Evolutionary conservation across 1,284 basidiomycete species (phyloP).

Genomic region (Cerrena zonata): DNA sequence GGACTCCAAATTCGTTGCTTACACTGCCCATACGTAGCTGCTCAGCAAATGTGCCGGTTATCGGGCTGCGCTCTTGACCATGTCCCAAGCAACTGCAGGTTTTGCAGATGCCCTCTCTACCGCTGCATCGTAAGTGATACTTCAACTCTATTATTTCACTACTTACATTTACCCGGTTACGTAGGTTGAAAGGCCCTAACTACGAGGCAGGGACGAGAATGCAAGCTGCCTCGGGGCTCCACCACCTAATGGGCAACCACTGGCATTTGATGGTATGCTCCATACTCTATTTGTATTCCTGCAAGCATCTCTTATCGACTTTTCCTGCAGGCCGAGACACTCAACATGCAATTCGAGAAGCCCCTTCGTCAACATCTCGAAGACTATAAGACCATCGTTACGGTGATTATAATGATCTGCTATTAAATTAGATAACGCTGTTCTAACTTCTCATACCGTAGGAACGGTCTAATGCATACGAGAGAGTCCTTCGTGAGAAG

Average conservation of each 20-base stretch:
- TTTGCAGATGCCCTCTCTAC: slow-evolving; percentile 84
- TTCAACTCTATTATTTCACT: not conserved
- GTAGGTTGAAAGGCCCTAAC: slow-evolving; percentile 71
- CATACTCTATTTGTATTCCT: slow-evolving; percentile 6
- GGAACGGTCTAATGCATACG: slow-evolving; percentile 78
- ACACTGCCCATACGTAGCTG: slow-evolving; percentile 44
- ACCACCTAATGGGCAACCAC: slow-evolving; percentile 89
- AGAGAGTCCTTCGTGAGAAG: slow-evolving; percentile 74
- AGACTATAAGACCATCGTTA: slow-evolving; percentile 68
- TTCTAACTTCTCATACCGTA: slow-evolving; percentile 24
- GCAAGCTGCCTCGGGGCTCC: slow-evolving; percentile 82
- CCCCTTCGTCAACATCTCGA: slow-evolving; percentile 82
- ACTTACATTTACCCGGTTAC: slow-evolving; percentile 8
- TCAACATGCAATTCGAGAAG: slow-evolving; percentile 87
- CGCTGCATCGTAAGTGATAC: slow-evolving; percentile 64
- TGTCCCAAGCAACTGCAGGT: slow-evolving; percentile 80
- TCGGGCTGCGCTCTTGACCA: slow-evolving; percentile 74
- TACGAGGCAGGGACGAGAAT: slow-evolving; percentile 73
- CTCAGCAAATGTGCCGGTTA: slow-evolving; percentile 78
- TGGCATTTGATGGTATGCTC: slow-evolving; percentile 78
- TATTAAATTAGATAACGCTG: not conserved
- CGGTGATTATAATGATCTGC: slow-evolving; percentile 42
- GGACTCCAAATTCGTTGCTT: slow-evolving; percentile 3
- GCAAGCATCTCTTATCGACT: not conserved
- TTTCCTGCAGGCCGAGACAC: slow-evolving; percentile 65